These are phyloP conservation scores for Nakazawaea sp. DNA, from an alignment of 805 yeast genomes.

Conservation along the genomic window DNA sequence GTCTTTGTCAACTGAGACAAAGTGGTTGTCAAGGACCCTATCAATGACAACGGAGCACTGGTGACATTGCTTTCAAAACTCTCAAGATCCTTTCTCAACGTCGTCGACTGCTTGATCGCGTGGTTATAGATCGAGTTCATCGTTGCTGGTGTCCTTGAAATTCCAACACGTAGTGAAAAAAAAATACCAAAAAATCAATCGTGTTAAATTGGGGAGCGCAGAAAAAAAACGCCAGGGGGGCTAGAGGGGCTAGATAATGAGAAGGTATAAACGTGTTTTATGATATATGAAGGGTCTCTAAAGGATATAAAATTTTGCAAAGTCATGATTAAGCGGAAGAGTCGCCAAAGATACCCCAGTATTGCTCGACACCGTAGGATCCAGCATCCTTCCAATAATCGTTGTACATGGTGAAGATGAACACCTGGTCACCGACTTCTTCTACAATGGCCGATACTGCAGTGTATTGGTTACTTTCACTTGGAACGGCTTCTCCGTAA, in stretches of 20 bases:
- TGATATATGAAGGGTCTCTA: no score
- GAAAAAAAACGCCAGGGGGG: neutral
- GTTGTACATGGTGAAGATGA: slow-evolving; percentile 55
- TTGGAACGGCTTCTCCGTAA: slow-evolving; percentile 51
- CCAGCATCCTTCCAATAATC: slow-evolving; percentile 61
- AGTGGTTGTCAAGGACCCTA: slow-evolving; percentile 70
- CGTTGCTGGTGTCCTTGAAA: neutral
- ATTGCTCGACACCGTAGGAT: slow-evolving; percentile 49
- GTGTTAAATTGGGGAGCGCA: neutral
- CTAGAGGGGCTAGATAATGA: neutral
- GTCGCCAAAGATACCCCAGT: slow-evolving; percentile 43
- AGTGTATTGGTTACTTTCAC: slow-evolving; percentile 39
- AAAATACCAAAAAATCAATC: no score
- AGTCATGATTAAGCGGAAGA: neutral
- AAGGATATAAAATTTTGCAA: no score
- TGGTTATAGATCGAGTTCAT: slow-evolving; percentile 84
- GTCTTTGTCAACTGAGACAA: slow-evolving; percentile 71
- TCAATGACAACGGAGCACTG: slow-evolving; percentile 59
- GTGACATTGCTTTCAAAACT: slow-evolving; percentile 59
- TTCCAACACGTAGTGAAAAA: no score
- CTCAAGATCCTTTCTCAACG: slow-evolving; percentile 61
- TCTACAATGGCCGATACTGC: slow-evolving; percentile 45
- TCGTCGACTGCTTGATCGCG: slow-evolving; percentile 78
- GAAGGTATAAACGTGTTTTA: neutral
- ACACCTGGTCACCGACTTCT: slow-evolving; percentile 37